phyloP scores from a whole-genome alignment of 371 early-diverging fungal species.

The Mortierella sp. region DNA sequence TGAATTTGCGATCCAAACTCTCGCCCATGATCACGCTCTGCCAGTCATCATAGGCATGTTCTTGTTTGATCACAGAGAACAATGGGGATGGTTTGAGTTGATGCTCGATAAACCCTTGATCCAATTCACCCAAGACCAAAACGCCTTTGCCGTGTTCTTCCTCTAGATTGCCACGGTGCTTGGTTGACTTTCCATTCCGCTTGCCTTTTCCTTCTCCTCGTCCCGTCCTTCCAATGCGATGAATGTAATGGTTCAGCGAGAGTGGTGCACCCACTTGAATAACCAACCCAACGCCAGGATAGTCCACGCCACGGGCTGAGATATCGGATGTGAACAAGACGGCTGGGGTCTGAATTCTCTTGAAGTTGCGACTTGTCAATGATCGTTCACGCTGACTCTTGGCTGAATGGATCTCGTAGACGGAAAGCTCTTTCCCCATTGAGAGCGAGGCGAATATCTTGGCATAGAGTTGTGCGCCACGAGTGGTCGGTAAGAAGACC shows the following conservation, averaged over 20 bases:
- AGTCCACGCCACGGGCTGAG: slow-evolving; percentile 99
- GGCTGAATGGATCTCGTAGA: slow-evolving; percentile 86
- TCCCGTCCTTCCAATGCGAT: slow-evolving; percentile 98
- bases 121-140: slow-evolving; percentile 45
- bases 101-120: slow-evolving; percentile 47
- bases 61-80: slow-evolving; percentile 44
- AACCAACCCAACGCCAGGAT: slow-evolving; percentile 95
- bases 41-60: slow-evolving; percentile 44
- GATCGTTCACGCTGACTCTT: slow-evolving; percentile 78
- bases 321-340: slow-evolving; percentile 99
- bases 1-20: slow-evolving; percentile 47
- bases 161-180: not conserved
- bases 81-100: slow-evolving; percentile 43
- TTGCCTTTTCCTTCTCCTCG: slow-evolving; percentile 91
- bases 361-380: slow-evolving; percentile 73
- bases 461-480: slow-evolving; percentile 77
- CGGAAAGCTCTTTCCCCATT: slow-evolving; percentile 56
- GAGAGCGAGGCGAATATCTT: slow-evolving; percentile 61
- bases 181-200: slow-evolving; percentile 25
- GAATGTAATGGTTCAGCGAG: slow-evolving; percentile 93
- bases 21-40: slow-evolving; percentile 51
- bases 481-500: slow-evolving; percentile 91
- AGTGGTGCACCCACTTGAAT: slow-evolving; percentile 96
- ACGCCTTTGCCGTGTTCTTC: slow-evolving; percentile 29
- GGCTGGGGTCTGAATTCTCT: slow-evolving; percentile 57